Evolutionary conservation across 352 stramenopile species (phyloP).

Genomic region (Thalassiosira oceanica): DNA sequence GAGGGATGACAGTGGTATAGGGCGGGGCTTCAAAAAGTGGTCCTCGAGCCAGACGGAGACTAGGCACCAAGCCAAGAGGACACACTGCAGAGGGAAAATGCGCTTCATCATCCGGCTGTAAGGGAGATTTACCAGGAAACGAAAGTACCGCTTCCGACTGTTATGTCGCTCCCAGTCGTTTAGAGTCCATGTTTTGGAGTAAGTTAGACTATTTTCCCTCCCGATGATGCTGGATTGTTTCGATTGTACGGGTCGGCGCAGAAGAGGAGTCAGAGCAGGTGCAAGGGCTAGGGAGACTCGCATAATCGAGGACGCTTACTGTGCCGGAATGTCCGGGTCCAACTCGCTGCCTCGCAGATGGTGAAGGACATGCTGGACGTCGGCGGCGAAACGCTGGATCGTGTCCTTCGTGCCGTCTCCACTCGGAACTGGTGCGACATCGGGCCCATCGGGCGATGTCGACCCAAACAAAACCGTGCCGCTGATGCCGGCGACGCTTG

Average conservation of each 20-base stretch:
- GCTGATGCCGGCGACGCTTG: too few relatives aligned
- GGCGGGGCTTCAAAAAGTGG: conserved; percentile 17
- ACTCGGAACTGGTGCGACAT: too few relatives aligned
- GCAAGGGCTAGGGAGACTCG: too few relatives aligned
- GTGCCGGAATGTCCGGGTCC: conserved; percentile 29
- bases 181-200: conserved; percentile 38
- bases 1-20: conserved; percentile 31
- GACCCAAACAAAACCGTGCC: too few relatives aligned
- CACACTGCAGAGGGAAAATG: conserved; percentile 35
- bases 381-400: conserved; percentile 29
- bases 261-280: too few relatives aligned
- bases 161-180: conserved; percentile 54
- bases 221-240: too few relatives aligned
- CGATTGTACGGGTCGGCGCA: too few relatives aligned
- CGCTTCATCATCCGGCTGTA: conserved; percentile 28
- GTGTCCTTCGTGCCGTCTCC: too few relatives aligned
- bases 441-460: too few relatives aligned
- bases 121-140: conserved; percentile 27
- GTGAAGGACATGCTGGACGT: conserved; percentile 31
- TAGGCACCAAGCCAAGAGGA: conserved; percentile 32
- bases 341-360: conserved; percentile 6
- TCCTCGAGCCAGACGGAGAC: conserved; percentile 18
- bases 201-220: conserved; percentile 8
- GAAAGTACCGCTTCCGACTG: conserved; percentile 34
- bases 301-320: too few relatives aligned